These are phyloP conservation scores for Lyophyllum semitale DNA, from an alignment of 768 basidiomycete genomes.

Conservation along the genomic window DNA sequence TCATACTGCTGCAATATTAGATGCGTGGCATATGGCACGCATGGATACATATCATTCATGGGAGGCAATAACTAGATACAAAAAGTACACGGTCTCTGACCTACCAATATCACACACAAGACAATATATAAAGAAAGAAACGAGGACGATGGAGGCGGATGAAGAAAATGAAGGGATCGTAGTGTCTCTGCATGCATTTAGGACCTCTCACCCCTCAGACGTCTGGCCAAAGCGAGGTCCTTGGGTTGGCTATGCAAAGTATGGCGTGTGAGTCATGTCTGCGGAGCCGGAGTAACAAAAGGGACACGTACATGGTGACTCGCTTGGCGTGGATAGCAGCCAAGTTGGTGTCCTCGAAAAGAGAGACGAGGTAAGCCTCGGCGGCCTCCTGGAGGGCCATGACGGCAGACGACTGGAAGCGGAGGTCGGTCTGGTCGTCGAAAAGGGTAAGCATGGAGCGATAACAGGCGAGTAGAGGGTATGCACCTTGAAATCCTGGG, in stretches of 20 bases:
- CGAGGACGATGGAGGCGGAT: constrained; percentile 3
- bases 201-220: constrained; percentile 84
- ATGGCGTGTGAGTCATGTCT: constrained; percentile 17
- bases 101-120: constrained; percentile 16
- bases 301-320: constrained; percentile 56
- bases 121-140: constrained; percentile 14
- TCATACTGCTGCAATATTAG: not conserved
- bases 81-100: constrained; percentile 16
- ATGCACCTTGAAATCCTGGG: constrained; percentile 92
- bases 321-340: constrained; percentile 90
- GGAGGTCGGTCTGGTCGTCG: constrained; percentile 70
- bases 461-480: not conserved
- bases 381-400: constrained; percentile 93
- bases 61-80: constrained; percentile 12
- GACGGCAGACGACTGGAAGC: constrained; percentile 95
- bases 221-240: constrained; percentile 84
- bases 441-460: constrained; percentile 5
- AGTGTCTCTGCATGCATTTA: constrained; percentile 35
- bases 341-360: constrained; percentile 90
- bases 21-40: not conserved
- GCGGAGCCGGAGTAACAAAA: not conserved
- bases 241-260: constrained; percentile 68
- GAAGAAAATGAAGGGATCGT: not conserved
- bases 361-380: constrained; percentile 85
- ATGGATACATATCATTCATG: constrained; percentile 9